Base-by-base conservation (phyloP, 768 basidiomycete species). In the Russula ochroleuca region DNA sequence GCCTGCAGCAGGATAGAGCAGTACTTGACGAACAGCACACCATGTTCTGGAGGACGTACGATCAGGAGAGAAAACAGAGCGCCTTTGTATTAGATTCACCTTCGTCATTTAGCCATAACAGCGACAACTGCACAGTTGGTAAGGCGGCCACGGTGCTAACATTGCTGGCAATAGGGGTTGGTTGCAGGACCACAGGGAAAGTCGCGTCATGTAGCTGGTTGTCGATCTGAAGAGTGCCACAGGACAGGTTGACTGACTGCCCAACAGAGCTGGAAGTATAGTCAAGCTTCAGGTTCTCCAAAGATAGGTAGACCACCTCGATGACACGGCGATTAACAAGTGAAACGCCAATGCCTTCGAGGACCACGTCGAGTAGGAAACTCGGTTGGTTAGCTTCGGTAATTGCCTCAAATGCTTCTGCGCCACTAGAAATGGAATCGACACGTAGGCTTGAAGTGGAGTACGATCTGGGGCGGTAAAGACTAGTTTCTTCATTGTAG, bases 11-110 rank as follows among this genome's bases (percentile, higher is more conserved):
- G 77, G 57, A 98, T 83, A 2, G 95, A 95, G 59, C 92, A 96
- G 71, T 98, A 98, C 75, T 98, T 98, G 78, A 99, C 81, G 73
- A 97, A 98, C n/a, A 93, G 75, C 10, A 99, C 97, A 19, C 97
- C 97, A 68, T 98, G 97, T n/a, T 88, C 97, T 99, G 59, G 47
- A 14, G 54, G 56, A 51, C 48, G 19, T 2, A 2, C 0, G 23
- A 41, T 37, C 70, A 65, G 25, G 56, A 60, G 15, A 47, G 53
- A 43, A 8, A 23, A 2, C 6, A 21, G 47, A 45, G 17, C 58
- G 14, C 38, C 5, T 4, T 7, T 15, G n/a, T 23, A 8, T 14
- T 67, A 76, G 13, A 41, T 70, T 65, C 8, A 93, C 96, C 92
- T 81, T 93, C 85, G 72, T 98, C 96, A 70, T 98, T 98, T 61